phyloP scores from a whole-genome alignment of 768 basidiomycete genomes.

The Boletus tylopilopsis region DNA sequence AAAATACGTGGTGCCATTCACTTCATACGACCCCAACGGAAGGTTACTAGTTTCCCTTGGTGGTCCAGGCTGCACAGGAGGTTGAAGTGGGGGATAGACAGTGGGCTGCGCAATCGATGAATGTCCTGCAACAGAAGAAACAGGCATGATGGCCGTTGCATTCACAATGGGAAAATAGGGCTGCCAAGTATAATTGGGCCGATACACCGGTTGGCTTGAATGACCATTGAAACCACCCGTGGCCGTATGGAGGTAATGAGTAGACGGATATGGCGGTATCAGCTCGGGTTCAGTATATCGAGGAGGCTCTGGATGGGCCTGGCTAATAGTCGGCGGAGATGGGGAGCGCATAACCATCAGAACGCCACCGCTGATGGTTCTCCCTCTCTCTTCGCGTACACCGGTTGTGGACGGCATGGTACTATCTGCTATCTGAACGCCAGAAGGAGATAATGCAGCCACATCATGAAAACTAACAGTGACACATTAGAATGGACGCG shows the following conservation, averaged over 20 bases:
- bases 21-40: conserved; percentile 18
- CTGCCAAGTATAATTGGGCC: conserved; percentile 15
- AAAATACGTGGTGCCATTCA: conserved; percentile 32
- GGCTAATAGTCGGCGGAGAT: conserved; percentile 7
- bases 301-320: conserved; percentile 15
- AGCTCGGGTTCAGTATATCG: conserved; percentile 32
- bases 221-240: neutral
- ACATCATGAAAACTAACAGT: conserved; percentile 20
- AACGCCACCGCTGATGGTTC: conserved; percentile 28
- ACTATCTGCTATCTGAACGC: conserved; percentile 5
- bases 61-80: neutral
- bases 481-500: neutral
- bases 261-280: conserved; percentile 31
- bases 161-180: conserved; percentile 29
- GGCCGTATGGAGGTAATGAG: neutral
- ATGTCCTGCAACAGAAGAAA: neutral
- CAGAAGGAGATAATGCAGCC: conserved; percentile 20
- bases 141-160: conserved; percentile 16
- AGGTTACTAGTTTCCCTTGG: conserved; percentile 3
- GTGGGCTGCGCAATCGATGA: conserved; percentile 1
- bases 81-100: neutral
- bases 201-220: conserved; percentile 13
- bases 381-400: conserved; percentile 4
- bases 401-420: conserved; percentile 4
- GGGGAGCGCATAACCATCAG: conserved; percentile 12